Evolutionary conservation across 2,329 filamentous ascomycete genomes (phyloP).

Genomic region (Fusarium goolgardi): DNA sequence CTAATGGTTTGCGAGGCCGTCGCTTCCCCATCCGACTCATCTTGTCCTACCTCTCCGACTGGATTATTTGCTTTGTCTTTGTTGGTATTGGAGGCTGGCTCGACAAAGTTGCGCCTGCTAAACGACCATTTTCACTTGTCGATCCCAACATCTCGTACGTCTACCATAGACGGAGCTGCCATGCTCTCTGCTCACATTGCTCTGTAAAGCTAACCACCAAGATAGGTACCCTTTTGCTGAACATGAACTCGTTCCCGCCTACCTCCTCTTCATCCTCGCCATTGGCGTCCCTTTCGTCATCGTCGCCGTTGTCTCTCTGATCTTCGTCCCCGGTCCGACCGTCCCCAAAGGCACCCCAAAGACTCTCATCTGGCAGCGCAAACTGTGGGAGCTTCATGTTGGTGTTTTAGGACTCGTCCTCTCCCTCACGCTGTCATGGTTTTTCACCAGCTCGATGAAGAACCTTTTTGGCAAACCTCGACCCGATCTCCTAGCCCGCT

Average conservation of each 20-base stretch:
- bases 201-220: constrained; percentile 11
- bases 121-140: constrained; percentile 75
- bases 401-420: constrained; percentile 86
- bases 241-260: constrained; percentile 77
- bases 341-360: constrained; percentile 72
- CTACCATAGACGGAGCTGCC: background rate
- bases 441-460: constrained; percentile 89
- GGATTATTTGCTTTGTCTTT: constrained; percentile 73
- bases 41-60: constrained; percentile 79
- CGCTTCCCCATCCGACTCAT: constrained; percentile 55
- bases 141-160: constrained; percentile 80
- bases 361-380: constrained; percentile 78
- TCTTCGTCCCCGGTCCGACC: constrained; percentile 78
- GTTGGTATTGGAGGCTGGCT: constrained; percentile 70
- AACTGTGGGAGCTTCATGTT: constrained; percentile 90
- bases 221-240: constrained; percentile 74
- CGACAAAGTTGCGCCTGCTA: constrained; percentile 70
- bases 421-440: constrained; percentile 76
- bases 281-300: constrained; percentile 73
- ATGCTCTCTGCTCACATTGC: background rate
- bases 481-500: constrained; percentile 85
- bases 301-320: constrained; percentile 74
- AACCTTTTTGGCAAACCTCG: constrained; percentile 76
- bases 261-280: constrained; percentile 72
- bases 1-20: constrained; percentile 31